These are phyloP conservation scores for Penicillium malachiteum DNA, from an alignment of 495 filamentous ascomycete genomes.

Conservation along the genomic window DNA sequence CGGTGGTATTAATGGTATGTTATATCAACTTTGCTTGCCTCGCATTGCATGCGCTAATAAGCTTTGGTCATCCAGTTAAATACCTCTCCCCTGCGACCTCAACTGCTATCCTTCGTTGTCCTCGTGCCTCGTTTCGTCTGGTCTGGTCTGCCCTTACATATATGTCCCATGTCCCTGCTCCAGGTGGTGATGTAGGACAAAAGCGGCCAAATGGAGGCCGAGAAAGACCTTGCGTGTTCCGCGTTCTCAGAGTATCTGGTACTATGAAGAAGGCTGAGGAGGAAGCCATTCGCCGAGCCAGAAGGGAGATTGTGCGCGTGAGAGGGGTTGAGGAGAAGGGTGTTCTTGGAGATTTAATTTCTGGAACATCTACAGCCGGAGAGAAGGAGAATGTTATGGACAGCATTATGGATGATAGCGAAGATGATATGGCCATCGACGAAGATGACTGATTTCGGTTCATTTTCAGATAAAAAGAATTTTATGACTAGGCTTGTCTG, in stretches of 20 bases:
- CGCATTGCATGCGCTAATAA: background rate
- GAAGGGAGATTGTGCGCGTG: slow-evolving; percentile 64
- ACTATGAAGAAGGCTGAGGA: slow-evolving; percentile 92
- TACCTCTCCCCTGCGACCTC: slow-evolving; percentile 91
- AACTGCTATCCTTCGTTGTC: slow-evolving; percentile 82
- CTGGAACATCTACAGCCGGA: slow-evolving; percentile 14
- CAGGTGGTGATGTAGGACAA: slow-evolving; percentile 1
- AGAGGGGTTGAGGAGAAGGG: slow-evolving; percentile 45
- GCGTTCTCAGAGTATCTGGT: slow-evolving; percentile 88
- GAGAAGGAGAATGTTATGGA: slow-evolving; percentile 18
- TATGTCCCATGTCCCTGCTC: slow-evolving; percentile 65
- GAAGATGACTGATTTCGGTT: slow-evolving; percentile 15
- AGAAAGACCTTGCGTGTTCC: slow-evolving; percentile 64
- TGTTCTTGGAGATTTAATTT: slow-evolving; percentile 40
- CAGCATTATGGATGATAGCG: slow-evolving; percentile 39
- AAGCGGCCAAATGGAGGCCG: slow-evolving; percentile 41
- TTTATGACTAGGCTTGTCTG: background rate
- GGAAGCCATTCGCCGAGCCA: slow-evolving; percentile 76
- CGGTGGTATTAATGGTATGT: slow-evolving; percentile 61
- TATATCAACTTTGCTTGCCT: background rate
- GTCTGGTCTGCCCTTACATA: slow-evolving; percentile 88
- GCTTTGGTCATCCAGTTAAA: slow-evolving; percentile 60
- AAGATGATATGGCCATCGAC: slow-evolving; percentile 46
- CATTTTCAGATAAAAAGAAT: background rate
- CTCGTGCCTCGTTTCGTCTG: slow-evolving; percentile 75